Percentiles rank a stretch among this genome's conserved stretches.
phyloP scores from a whole-genome alignment of 2,329 filamentous ascomycete genomes.

The Ceratocystis albifundus region DNA sequence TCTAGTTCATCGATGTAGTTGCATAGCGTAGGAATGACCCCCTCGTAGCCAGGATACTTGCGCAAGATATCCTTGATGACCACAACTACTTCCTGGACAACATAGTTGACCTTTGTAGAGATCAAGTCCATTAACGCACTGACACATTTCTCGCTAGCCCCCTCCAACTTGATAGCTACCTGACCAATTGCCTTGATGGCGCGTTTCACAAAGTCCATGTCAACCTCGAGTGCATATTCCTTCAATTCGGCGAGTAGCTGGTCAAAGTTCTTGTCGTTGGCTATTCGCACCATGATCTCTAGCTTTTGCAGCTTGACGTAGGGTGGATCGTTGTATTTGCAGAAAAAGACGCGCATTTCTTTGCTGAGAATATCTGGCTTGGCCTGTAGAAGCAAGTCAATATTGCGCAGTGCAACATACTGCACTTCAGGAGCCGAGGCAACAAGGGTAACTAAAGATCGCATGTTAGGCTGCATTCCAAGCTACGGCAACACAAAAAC shows the following conservation, averaged over 20 bases:
- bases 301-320: constrained; percentile 97
- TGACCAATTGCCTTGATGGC: constrained; percentile 95
- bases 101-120: constrained; percentile 96
- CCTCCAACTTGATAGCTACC: constrained; percentile 96
- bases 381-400: constrained; percentile 87
- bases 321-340: constrained; percentile 97
- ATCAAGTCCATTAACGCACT: constrained; percentile 88
- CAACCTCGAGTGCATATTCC: constrained; percentile 94
- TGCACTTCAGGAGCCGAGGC: constrained; percentile 94
- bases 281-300: constrained; percentile 98
- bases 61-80: constrained; percentile 98
- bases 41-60: constrained; percentile 95
- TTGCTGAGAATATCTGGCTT: constrained; percentile 95
- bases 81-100: constrained; percentile 96
- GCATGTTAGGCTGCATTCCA: constrained; percentile 7
- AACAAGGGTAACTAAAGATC: constrained; percentile 67
- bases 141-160: constrained; percentile 87
- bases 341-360: constrained; percentile 96
- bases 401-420: constrained; percentile 92
- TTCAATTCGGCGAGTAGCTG: constrained; percentile 89
- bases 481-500: not conserved
- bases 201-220: constrained; percentile 95
- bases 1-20: constrained; percentile 95
- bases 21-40: constrained; percentile 91
- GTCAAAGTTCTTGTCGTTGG: constrained; percentile 92